Conservation (phyloP, 305 asterid species). For the Withania somnifera region DNA sequence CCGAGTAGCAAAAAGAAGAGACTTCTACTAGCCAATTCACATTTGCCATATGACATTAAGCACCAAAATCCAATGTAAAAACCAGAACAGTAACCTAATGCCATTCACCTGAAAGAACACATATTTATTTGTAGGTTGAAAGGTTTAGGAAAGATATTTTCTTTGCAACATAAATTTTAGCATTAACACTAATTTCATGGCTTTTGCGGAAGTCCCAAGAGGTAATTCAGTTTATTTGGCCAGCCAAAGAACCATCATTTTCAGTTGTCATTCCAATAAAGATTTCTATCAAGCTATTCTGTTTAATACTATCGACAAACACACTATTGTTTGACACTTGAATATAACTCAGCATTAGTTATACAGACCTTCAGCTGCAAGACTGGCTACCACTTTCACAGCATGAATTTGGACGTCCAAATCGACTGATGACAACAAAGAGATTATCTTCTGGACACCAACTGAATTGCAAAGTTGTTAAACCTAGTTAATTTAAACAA, state of each 20-base stretch:
- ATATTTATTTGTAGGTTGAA: not conserved
- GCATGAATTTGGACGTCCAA: constrained; percentile 87
- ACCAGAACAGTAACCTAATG: not conserved
- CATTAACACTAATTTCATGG: not conserved
- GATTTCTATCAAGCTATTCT: not conserved
- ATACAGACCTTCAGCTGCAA: constrained; percentile 83
- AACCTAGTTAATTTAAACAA: constrained; percentile 5
- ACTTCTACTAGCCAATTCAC: not conserved
- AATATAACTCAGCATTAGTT: not conserved
- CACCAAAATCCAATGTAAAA: not conserved
- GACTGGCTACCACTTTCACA: constrained; percentile 94
- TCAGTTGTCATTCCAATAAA: not conserved
- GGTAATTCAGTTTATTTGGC: not conserved
- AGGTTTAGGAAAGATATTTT: not conserved
- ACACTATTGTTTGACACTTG: not conserved
- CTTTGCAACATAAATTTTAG: not conserved
- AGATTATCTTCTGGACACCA: constrained; percentile 79
- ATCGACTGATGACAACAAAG: constrained; percentile 62
- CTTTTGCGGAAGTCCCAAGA: not conserved
- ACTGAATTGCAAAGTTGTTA: constrained; percentile 33
- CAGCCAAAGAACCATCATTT: not conserved
- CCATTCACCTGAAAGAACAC: not conserved
- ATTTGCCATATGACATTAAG: not conserved
- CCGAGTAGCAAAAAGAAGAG: not conserved
- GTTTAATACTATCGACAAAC: not conserved